Evolutionary conservation across 2,329 filamentous ascomycete species (phyloP), one percentile per base, ranked within the genome.

Genomic region (Daldinia sp.): DNA sequence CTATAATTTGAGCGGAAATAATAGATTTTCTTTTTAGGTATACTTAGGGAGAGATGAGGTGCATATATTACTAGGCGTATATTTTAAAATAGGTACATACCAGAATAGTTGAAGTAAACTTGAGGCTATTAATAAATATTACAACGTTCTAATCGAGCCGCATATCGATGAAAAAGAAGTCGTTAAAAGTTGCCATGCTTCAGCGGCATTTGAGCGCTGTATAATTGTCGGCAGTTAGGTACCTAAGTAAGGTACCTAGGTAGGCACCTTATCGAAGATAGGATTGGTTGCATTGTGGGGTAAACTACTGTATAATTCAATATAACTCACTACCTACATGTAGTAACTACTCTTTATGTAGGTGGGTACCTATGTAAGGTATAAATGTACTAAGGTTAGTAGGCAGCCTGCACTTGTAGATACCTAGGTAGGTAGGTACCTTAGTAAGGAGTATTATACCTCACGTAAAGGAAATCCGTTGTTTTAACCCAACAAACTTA

Each of bases 91-190:
- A 33, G 30, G 30, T 35, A 35, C 33, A 13, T 39, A 39, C 12
- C 35, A 26, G n/a, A 51, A 5, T 28, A 15, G 15, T 51, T 18
- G 26, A 51, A 51, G 46, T 51, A 33, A 51, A 2, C 33, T 51
- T 6, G 28, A 42, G 15, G 46, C 46, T 50, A 54, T 54, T 54
- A 54, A 54, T 39, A 54, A 39, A 50, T 50, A 50, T 50, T 30
- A 13, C 26, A 50, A 50, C 3, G 28, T 50, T 50, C 13, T 13
- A 50, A 30, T 13, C 46, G 26, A 50, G 46, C 20, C 46, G 46
- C 46, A 50, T 50, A 18, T 50, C 4, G 7, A 33, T 13, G 15
- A 48, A 51, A 50, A 50, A 12, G 26, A 30, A 51, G 7, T 51
- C 46, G 46, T 51, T 51, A 51, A 51, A 51, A 51, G 15, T 51